Percentiles rank a stretch among this genome's conserved stretches.
Conservation (phyloP, 495 filamentous ascomycete species). For the Glarea lozoyensis region DNA sequence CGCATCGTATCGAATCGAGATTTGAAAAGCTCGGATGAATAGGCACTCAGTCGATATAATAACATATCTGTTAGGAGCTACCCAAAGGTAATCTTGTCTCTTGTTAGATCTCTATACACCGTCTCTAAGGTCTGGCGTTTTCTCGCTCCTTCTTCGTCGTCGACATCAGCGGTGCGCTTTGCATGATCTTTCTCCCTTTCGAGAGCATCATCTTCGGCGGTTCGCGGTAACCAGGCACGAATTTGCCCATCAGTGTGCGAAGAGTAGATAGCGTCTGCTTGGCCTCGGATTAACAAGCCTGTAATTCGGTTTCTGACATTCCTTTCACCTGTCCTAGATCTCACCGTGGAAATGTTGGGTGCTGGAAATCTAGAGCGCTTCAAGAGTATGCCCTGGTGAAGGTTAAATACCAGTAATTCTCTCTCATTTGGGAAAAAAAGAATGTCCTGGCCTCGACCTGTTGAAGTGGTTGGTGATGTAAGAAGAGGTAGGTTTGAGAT, state of each 20-base stretch:
- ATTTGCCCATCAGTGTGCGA: conserved; percentile 47
- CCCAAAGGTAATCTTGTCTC: conserved; percentile 42
- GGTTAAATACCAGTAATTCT: conserved; percentile 67
- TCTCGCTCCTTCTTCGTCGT: conserved; percentile 30
- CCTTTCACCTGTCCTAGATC: conserved; percentile 26
- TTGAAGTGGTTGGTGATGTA: conserved; percentile 44
- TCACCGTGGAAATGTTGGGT: conserved; percentile 33
- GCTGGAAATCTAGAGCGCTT: conserved; percentile 59
- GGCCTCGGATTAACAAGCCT: conserved; percentile 60
- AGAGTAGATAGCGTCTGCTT: conserved; percentile 31
- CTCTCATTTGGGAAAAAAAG: conserved; percentile 70
- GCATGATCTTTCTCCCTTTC: conserved; percentile 29
- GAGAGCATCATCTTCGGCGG: conserved; percentile 34
- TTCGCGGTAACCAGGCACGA: conserved; percentile 45
- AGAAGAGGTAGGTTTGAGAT: conserved; percentile 55
- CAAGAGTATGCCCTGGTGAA: conserved; percentile 64
- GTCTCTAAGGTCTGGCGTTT: conserved; percentile 53
- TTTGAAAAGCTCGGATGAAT: no score
- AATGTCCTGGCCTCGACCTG: conserved; percentile 44
- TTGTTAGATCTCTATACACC: conserved; percentile 42
- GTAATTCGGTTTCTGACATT: conserved; percentile 52
- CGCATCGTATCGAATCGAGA: not conserved
- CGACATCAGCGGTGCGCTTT: conserved; percentile 16
- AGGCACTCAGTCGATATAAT: no score
- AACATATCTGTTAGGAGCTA: not conserved